Conservation (phyloP, 371 early-diverging fungal genomes). For the Haplosporangium sp. region DNA sequence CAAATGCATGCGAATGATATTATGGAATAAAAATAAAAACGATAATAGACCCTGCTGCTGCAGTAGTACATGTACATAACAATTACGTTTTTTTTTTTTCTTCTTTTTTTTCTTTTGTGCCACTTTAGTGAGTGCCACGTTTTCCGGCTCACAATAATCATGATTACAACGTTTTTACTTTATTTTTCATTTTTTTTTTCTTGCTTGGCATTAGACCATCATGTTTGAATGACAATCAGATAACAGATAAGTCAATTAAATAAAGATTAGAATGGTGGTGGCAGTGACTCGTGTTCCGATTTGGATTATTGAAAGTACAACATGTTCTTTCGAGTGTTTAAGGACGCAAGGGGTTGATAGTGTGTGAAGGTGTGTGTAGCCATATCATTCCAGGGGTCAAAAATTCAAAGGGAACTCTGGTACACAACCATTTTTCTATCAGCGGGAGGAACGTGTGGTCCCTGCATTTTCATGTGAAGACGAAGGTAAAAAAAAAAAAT, state of each 20-base stretch:
- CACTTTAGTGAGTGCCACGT: slow-evolving; percentile 6
- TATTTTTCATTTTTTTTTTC: not conserved
- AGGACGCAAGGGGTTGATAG: not conserved
- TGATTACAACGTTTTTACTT: not conserved
- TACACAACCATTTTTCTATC: not conserved
- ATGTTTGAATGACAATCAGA: no score
- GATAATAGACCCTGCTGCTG: no score
- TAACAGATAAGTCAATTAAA: not conserved
- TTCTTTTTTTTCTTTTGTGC: not conserved
- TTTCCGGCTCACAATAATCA: slow-evolving; percentile 8
- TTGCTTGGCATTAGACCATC: not conserved
- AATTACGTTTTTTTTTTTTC: not conserved
- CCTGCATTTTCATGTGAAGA: slow-evolving; percentile 28
- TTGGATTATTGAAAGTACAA: not conserved
- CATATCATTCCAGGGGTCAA: not conserved
- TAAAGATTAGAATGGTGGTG: not conserved
- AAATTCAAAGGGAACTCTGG: not conserved
- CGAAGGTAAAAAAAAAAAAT: not conserved
- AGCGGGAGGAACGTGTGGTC: slow-evolving; percentile 12
- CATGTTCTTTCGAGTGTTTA: not conserved
- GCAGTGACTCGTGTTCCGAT: not conserved
- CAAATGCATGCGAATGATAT: no score
- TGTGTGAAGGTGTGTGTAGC: not conserved
- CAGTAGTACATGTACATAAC: no score
- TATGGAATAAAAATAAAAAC: no score